A percentile compares a stretch with the other conserved stretches of the same genome.
These are phyloP conservation scores for Aspergillus japonicus DNA, from an alignment of 2,329 filamentous ascomycete species.

Conservation along the genomic window DNA sequence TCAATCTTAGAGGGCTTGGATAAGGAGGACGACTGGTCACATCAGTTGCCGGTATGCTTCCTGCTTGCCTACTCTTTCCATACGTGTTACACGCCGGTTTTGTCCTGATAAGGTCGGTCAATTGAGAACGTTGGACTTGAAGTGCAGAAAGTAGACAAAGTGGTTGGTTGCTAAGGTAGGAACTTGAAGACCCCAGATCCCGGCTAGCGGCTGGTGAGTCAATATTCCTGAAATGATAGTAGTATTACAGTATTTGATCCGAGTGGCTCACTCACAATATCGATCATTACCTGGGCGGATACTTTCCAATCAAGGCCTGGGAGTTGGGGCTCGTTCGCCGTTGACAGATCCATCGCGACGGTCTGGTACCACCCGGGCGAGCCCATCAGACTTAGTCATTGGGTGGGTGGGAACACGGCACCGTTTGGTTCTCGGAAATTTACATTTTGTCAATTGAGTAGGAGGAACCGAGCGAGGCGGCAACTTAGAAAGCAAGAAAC, in stretches of 20 bases:
- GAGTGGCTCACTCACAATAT: conserved; percentile 1
- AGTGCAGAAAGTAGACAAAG: conserved; percentile 21
- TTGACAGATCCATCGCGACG: conserved; percentile 25
- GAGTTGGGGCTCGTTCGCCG: conserved; percentile 23
- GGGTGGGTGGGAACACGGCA: conserved; percentile 16
- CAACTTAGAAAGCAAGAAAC: neutral
- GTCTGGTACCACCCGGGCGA: conserved; percentile 9
- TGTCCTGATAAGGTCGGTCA: conserved; percentile 11
- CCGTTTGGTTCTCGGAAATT: conserved; percentile 22
- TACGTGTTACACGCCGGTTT: neutral
- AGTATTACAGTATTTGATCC: too few species aligned
- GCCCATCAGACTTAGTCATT: conserved; percentile 9
- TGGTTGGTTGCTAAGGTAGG: conserved; percentile 16
- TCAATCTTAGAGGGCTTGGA: neutral
- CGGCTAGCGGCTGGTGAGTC: conserved; percentile 14
- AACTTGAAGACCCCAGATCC: conserved; percentile 20
- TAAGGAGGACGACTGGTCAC: neutral
- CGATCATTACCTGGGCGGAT: conserved; percentile 21
- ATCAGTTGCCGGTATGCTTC: neutral
- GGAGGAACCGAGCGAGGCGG: neutral
- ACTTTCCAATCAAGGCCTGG: conserved; percentile 18
- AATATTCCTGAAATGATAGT: too few species aligned
- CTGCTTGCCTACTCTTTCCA: neutral
- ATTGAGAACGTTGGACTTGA: conserved; percentile 8
- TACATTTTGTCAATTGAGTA: conserved; percentile 6